Evolutionary conservation across 2,329 filamentous ascomycete species (phyloP).

Genomic region (Colletotrichum tofieldiae): DNA sequence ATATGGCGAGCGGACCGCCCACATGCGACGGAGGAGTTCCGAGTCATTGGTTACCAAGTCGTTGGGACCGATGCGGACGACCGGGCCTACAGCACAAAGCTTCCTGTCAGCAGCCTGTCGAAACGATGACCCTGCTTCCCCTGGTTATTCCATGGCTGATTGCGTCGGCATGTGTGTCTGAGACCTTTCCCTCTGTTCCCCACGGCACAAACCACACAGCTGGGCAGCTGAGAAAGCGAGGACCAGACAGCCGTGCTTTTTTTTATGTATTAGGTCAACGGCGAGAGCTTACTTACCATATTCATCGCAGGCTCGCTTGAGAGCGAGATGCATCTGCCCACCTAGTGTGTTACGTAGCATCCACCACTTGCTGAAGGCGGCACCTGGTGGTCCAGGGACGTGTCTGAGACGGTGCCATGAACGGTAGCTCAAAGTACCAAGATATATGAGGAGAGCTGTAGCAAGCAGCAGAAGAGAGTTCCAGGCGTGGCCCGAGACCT

Average conservation of each 20-base stretch:
- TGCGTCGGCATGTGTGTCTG: slow-evolving; percentile 42
- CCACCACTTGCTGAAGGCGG: slow-evolving; percentile 53
- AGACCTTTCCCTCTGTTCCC: slow-evolving; percentile 23
- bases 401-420: slow-evolving; percentile 54
- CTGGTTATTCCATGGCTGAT: slow-evolving; percentile 15
- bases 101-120: slow-evolving; percentile 42
- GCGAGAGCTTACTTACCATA: slow-evolving; percentile 37
- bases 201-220: slow-evolving; percentile 1
- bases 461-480: slow-evolving; percentile 20
- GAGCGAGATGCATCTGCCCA: slow-evolving; percentile 45
- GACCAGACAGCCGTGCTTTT: not conserved
- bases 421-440: slow-evolving; percentile 39
- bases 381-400: slow-evolving; percentile 53
- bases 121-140: slow-evolving; percentile 17
- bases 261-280: slow-evolving; percentile 2
- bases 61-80: slow-evolving; percentile 55
- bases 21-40: slow-evolving; percentile 53
- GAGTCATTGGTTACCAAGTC: slow-evolving; percentile 54
- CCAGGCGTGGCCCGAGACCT: slow-evolving; percentile 22
- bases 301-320: slow-evolving; percentile 44
- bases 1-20: slow-evolving; percentile 52
- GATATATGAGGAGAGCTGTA: slow-evolving; percentile 32
- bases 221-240: not conserved
- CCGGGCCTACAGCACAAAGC: slow-evolving; percentile 47
- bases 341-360: slow-evolving; percentile 48